Evolutionary conservation across 1,139 yeast species (phyloP).

Genomic region (Candida freyschussii): DNA sequence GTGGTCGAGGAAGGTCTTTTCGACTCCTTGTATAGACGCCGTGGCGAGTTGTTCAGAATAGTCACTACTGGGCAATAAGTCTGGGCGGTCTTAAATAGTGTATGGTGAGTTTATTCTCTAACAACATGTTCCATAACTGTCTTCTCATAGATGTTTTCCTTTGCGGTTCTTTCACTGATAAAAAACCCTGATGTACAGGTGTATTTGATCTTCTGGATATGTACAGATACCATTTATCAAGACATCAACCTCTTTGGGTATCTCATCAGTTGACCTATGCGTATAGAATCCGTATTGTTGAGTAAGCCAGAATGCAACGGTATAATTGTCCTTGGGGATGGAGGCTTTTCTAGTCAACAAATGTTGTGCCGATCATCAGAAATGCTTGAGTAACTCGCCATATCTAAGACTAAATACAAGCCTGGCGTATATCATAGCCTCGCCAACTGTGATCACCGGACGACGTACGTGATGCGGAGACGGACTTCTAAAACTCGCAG

Average conservation of each 20-base stretch:
- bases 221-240: conserved; percentile 37
- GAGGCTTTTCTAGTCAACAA: too few relatives aligned
- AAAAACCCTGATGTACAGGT: conserved; percentile 16
- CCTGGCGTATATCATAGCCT: too few relatives aligned
- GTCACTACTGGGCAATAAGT: conserved; percentile 19
- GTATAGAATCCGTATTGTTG: conserved; percentile 15
- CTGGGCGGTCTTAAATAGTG: background rate
- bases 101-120: background rate
- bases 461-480: too few relatives aligned
- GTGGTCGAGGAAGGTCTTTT: conserved; percentile 37
- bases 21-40: conserved; percentile 21
- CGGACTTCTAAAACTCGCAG: too few relatives aligned
- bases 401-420: too few relatives aligned
- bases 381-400: too few relatives aligned
- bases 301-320: conserved; percentile 14
- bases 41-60: conserved; percentile 26
- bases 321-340: conserved; percentile 11
- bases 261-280: conserved; percentile 15
- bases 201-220: conserved; percentile 12
- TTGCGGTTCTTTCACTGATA: conserved; percentile 15
- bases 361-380: too few relatives aligned
- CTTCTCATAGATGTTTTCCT: conserved; percentile 9
- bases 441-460: too few relatives aligned
- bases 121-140: conserved; percentile 3
- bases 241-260: conserved; percentile 31